These are phyloP conservation scores for Pythium dissimile DNA, from an alignment of 352 stramenopile genomes.

Conservation along the genomic window DNA sequence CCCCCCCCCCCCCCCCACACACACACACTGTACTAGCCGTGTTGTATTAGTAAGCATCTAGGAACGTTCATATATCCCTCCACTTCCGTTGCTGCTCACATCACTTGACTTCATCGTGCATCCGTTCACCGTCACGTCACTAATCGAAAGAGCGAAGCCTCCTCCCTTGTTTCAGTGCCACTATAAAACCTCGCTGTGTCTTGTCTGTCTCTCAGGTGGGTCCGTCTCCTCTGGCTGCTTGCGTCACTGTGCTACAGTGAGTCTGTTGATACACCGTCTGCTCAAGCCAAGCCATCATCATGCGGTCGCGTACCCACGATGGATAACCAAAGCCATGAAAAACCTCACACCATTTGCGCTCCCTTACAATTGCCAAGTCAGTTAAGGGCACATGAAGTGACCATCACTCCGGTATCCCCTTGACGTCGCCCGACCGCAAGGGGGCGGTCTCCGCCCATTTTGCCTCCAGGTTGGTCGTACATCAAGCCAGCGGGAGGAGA, in stretches of 20 bases:
- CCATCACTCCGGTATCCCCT: slow-evolving; percentile 23
- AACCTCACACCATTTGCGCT: slow-evolving; percentile 1
- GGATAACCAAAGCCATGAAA: not conserved
- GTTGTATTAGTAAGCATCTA: not conserved
- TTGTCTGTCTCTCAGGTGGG: slow-evolving; percentile 3
- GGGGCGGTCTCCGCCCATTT: slow-evolving; percentile 6
- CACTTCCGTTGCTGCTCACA: no score
- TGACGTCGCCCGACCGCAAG: slow-evolving; percentile 4
- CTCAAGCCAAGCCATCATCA: not conserved
- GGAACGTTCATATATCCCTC: not conserved
- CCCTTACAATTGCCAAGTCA: slow-evolving; percentile 14
- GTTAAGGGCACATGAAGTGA: not conserved
- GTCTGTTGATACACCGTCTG: not conserved
- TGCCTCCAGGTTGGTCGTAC: slow-evolving; percentile 1
- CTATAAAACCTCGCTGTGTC: slow-evolving; percentile 1
- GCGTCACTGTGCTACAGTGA: not conserved
- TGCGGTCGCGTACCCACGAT: not conserved
- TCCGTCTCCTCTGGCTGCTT: not conserved
- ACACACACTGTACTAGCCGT: not conserved
- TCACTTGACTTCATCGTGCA: not conserved
- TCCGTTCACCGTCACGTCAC: no score
- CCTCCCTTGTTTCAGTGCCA: not conserved
- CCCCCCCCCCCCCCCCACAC: not conserved
- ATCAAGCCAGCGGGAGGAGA: slow-evolving; percentile 22
- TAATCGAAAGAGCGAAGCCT: not conserved